A percentile compares a stretch with the other conserved stretches of the same genome.
Evolutionary conservation across 805 yeast genomes (phyloP).

Genomic region (Starmerella asiatica): DNA sequence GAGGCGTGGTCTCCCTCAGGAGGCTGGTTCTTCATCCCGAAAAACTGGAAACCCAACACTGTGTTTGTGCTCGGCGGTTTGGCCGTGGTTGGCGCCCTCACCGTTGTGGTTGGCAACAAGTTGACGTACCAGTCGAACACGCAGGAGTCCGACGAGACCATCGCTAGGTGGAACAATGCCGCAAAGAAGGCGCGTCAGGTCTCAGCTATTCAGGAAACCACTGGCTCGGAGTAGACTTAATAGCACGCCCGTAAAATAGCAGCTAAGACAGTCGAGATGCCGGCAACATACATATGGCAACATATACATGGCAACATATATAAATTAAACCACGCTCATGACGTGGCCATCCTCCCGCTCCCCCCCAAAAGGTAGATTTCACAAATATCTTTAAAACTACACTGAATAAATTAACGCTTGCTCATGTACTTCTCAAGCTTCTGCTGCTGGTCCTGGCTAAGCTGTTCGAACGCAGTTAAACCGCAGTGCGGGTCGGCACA

Average conservation of each 20-base stretch:
- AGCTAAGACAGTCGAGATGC: neutral
- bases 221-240: conserved; percentile 8
- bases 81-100: conserved; percentile 26
- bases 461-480: conserved; percentile 6
- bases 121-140: conserved; percentile 28
- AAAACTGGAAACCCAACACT: conserved; percentile 37
- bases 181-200: conserved; percentile 29
- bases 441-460: conserved; percentile 24
- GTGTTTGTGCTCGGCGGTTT: conserved; percentile 31
- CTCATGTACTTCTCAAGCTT: too few relatives aligned
- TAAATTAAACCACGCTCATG: neutral
- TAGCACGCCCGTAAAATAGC: too few relatives aligned
- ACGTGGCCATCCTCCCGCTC: too few relatives aligned
- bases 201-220: conserved; percentile 21
- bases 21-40: conserved; percentile 45
- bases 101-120: conserved; percentile 31
- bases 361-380: too few relatives aligned
- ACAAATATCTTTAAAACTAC: too few relatives aligned
- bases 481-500: conserved; percentile 9
- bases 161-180: conserved; percentile 36
- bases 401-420: too few relatives aligned
- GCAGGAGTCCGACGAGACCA: conserved; percentile 31
- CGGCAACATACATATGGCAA: neutral
- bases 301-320: neutral
- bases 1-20: conserved; percentile 36